These are phyloP conservation scores for Exophiala sideris DNA, from an alignment of 2,329 filamentous ascomycete genomes.

Conservation along the genomic window DNA sequence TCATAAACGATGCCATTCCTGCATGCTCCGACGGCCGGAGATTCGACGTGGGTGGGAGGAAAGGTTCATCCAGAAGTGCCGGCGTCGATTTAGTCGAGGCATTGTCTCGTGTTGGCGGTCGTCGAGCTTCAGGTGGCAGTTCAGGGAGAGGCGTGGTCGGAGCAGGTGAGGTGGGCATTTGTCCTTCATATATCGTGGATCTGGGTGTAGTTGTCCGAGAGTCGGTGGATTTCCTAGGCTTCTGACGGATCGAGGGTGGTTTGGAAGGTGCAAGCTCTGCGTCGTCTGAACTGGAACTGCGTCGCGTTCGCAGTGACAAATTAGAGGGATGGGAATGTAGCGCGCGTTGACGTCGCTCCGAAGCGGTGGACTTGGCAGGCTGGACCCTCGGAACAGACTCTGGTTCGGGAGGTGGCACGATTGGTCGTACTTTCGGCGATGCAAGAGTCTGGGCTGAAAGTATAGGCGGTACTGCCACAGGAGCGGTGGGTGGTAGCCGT, in stretches of 20 bases:
- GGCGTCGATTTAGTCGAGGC: conserved; percentile 2
- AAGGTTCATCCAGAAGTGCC: conserved; percentile 8
- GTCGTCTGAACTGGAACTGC: conserved; percentile 22
- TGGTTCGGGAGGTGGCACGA: conserved; percentile 11
- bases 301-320: conserved; percentile 16
- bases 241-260: conserved; percentile 15
- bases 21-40: conserved; percentile 18
- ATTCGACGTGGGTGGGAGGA: not conserved
- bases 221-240: conserved; percentile 23
- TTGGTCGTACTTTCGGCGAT: conserved; percentile 11
- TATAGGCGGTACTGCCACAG: not conserved
- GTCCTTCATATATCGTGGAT: conserved; percentile 22
- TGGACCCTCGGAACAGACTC: conserved; percentile 13
- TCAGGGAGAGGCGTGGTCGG: conserved; percentile 24
- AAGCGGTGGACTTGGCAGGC: conserved; percentile 22
- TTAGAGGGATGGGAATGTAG: conserved; percentile 27
- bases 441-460: conserved; percentile 1
- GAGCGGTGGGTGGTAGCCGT: conserved; percentile 6
- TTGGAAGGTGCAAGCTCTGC: conserved; percentile 11
- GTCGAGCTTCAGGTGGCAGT: conserved; percentile 19
- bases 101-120: conserved; percentile 14
- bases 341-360: conserved; percentile 24
- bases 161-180: conserved; percentile 19
- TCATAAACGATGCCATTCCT: conserved; percentile 27
- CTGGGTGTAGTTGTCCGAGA: conserved; percentile 19